These are phyloP conservation scores for Trichoderma citrinoviride DNA, from an alignment of 2,329 filamentous ascomycete genomes.

Conservation along the genomic window DNA sequence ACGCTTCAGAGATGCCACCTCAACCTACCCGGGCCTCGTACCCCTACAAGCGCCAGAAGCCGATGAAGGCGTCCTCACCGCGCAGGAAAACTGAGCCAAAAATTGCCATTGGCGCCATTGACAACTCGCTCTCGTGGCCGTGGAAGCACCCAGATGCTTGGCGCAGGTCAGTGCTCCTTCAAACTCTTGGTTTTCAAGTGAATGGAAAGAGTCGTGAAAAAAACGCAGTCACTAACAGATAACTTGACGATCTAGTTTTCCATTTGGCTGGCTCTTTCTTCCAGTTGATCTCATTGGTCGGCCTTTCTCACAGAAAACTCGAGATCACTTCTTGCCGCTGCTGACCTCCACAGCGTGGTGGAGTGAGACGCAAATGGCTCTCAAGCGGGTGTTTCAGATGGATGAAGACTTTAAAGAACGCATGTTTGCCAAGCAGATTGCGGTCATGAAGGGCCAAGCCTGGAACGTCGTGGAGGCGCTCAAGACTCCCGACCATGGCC, in stretches of 20 bases:
- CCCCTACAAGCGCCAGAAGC: slow-evolving; percentile 75
- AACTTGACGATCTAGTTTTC: slow-evolving; percentile 64
- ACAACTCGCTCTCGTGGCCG: slow-evolving; percentile 97
- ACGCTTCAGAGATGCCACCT: slow-evolving; percentile 45
- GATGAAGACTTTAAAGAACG: slow-evolving; percentile 96
- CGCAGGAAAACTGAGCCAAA: slow-evolving; percentile 50
- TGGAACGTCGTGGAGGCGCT: slow-evolving; percentile 99
- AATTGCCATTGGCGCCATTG: slow-evolving; percentile 86
- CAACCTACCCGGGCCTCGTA: slow-evolving; percentile 48
- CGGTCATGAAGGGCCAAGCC: slow-evolving; percentile 98
- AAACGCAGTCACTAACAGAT: background rate
- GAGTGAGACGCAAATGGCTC: slow-evolving; percentile 84
- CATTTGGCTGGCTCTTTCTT: slow-evolving; percentile 97
- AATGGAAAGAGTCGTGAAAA: background rate
- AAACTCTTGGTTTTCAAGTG: background rate
- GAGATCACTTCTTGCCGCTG: slow-evolving; percentile 92
- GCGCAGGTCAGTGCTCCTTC: slow-evolving; percentile 47
- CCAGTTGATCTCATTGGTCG: slow-evolving; percentile 94
- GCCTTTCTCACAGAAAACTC: slow-evolving; percentile 90
- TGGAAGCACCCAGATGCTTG: slow-evolving; percentile 98
- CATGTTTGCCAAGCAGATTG: slow-evolving; percentile 98
- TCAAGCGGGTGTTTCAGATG: slow-evolving; percentile 84
- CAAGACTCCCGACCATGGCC: slow-evolving; percentile 88
- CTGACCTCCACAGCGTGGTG: slow-evolving; percentile 96
- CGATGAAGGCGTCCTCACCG: slow-evolving; percentile 72